phyloP scores from a whole-genome alignment of 176 grass and related monocot genomes.

The Paspalum notatum region DNA sequence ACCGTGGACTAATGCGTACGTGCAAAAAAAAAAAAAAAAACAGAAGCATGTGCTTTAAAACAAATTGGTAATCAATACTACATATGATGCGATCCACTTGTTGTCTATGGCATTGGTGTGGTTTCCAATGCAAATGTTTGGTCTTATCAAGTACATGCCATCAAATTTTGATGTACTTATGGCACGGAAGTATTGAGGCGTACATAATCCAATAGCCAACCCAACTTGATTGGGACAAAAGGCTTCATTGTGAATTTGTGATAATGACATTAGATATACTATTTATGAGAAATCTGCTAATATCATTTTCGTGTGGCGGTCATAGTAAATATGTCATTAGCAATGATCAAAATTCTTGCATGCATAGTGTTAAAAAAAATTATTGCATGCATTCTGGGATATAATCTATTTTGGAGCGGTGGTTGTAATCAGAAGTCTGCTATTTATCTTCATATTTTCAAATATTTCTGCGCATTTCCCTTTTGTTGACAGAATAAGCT shows the following conservation, averaged over 20 bases:
- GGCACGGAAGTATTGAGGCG: background rate
- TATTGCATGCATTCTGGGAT: background rate
- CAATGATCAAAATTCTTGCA: background rate
- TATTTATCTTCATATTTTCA: slow-evolving; percentile 22
- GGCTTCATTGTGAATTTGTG: background rate
- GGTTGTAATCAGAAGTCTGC: background rate
- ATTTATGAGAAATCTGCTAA: background rate
- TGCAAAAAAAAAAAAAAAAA: too few species aligned
- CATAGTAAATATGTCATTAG: background rate
- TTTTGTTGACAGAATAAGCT: slow-evolving; percentile 15
- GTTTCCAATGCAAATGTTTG: background rate
- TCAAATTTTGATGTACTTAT: background rate
- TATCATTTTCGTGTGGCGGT: background rate
- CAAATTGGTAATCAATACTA: background rate
- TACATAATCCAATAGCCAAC: too few species aligned
- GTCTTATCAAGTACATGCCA: background rate
- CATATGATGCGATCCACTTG: background rate
- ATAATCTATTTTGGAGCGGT: background rate
- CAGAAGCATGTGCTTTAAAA: slow-evolving; percentile 10
- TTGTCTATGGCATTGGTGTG: too few species aligned
- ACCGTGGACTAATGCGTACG: background rate
- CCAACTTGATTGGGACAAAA: background rate
- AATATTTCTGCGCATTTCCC: background rate
- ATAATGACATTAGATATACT: background rate
- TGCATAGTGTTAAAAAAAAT: too few species aligned